Conservation (phyloP, 2,329 filamentous ascomycete genomes). For the Herpotrichia juniperi region DNA sequence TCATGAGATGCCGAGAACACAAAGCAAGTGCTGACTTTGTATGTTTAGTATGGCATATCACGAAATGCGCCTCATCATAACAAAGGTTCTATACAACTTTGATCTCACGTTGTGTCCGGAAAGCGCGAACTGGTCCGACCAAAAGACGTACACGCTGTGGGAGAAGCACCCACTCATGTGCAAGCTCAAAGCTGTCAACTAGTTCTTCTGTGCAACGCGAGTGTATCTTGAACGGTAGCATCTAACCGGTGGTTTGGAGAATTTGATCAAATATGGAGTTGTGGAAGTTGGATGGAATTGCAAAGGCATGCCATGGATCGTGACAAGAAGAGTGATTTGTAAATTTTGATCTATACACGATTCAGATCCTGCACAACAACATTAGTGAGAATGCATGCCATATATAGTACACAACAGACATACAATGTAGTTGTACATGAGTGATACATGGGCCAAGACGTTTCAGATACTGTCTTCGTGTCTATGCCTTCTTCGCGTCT, state of each 20-base stretch:
- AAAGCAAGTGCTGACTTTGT: background rate
- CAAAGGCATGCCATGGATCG: background rate
- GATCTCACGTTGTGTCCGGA: slow-evolving; percentile 45
- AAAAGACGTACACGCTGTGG: slow-evolving; percentile 46
- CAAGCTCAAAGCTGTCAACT: slow-evolving; percentile 27
- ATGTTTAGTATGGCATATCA: slow-evolving; percentile 41
- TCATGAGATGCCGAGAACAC: background rate
- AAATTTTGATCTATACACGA: background rate
- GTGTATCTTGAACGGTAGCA: too few relatives aligned
- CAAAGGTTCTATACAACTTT: slow-evolving; percentile 46
- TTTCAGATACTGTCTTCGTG: too few relatives aligned
- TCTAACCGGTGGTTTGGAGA: too few relatives aligned
- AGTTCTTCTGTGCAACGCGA: background rate
- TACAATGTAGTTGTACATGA: too few relatives aligned
- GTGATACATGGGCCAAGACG: too few relatives aligned
- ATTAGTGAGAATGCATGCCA: background rate
- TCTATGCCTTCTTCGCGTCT: slow-evolving; percentile 70
- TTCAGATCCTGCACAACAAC: background rate
- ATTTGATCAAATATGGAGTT: too few relatives aligned
- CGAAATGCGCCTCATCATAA: slow-evolving; percentile 50
- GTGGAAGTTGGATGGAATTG: background rate
- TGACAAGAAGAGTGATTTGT: background rate
- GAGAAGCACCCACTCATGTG: slow-evolving; percentile 42
- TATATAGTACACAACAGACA: too few relatives aligned
- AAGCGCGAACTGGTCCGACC: slow-evolving; percentile 36